Conservation (phyloP, 495 filamentous ascomycete species). For the Aspergillus kassunensis region DNA sequence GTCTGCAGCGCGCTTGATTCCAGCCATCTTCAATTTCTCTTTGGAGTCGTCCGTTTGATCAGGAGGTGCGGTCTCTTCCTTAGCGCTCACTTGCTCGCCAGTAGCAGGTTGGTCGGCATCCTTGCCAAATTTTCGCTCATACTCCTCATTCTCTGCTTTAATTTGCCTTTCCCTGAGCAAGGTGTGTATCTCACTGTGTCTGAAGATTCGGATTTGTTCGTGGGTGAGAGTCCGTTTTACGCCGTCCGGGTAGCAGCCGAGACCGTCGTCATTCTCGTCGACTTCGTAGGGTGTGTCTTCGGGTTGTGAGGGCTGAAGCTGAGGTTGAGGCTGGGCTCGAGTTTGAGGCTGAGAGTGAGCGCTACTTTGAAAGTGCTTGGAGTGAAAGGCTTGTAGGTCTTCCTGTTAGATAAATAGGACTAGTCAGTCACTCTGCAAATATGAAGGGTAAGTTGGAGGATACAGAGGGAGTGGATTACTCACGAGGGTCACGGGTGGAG, state of each 20-base stretch:
- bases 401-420: conserved; percentile 54
- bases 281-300: conserved; percentile 20
- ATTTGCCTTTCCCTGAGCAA: conserved; percentile 55
- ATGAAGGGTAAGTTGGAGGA: not conserved
- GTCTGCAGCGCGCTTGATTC: not conserved
- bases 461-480: conserved; percentile 13
- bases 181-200: conserved; percentile 80
- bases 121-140: not conserved
- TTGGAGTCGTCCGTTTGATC: not conserved
- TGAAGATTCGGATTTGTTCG: conserved; percentile 84
- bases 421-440: conserved; percentile 7
- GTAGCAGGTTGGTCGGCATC: not conserved
- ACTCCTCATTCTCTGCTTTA: conserved; percentile 28
- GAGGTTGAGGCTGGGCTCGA: no score
- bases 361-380: conserved; percentile 53
- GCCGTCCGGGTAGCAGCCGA: conserved; percentile 88
- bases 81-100: not conserved
- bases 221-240: conserved; percentile 89
- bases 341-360: no score
- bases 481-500: conserved; percentile 52
- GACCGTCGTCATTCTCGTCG: conserved; percentile 55
- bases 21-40: not conserved
- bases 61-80: not conserved
- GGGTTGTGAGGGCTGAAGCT: conserved; percentile 1
- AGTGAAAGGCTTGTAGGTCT: conserved; percentile 69